Evolutionary conservation across 768 basidiomycete species (phyloP).

Genomic region (Leccinum boreale): DNA sequence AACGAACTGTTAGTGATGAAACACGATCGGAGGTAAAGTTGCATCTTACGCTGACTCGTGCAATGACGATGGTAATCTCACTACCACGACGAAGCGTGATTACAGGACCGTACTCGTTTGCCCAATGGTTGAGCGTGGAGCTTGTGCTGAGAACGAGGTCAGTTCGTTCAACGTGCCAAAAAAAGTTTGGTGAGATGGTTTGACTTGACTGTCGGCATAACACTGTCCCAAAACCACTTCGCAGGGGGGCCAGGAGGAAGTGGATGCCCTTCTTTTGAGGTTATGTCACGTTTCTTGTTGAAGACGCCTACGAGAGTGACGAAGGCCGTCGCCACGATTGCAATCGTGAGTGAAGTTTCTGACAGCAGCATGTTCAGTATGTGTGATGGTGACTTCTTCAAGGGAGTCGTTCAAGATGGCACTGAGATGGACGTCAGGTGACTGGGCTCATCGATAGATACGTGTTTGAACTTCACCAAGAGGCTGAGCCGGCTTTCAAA

Average conservation of each 20-base stretch:
- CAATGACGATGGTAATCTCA: constrained; percentile 15
- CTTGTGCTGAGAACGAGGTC: constrained; percentile 9
- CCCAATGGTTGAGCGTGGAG: constrained; percentile 47
- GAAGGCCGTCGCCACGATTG: background rate
- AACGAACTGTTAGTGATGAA: background rate
- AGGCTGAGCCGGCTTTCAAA: too few relatives aligned
- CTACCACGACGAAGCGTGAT: constrained; percentile 51
- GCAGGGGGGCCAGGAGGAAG: constrained; percentile 20
- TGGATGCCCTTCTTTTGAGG: constrained; percentile 5
- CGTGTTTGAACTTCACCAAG: background rate
- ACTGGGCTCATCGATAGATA: background rate
- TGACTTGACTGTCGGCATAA: constrained; percentile 11
- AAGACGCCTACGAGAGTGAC: background rate
- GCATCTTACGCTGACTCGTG: constrained; percentile 15
- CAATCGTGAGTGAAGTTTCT: background rate
- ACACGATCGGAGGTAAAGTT: background rate
- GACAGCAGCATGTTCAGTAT: background rate
- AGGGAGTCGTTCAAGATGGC: background rate
- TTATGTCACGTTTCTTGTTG: background rate
- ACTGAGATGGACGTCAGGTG: background rate
- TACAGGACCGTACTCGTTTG: constrained; percentile 55
- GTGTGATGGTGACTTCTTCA: background rate
- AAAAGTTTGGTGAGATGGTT: background rate
- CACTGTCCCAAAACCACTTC: constrained; percentile 5
- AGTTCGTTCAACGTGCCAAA: background rate